phyloP scores from a whole-genome alignment of 2,329 filamentous ascomycete species.

The Macroventuria anomochaeta region DNA sequence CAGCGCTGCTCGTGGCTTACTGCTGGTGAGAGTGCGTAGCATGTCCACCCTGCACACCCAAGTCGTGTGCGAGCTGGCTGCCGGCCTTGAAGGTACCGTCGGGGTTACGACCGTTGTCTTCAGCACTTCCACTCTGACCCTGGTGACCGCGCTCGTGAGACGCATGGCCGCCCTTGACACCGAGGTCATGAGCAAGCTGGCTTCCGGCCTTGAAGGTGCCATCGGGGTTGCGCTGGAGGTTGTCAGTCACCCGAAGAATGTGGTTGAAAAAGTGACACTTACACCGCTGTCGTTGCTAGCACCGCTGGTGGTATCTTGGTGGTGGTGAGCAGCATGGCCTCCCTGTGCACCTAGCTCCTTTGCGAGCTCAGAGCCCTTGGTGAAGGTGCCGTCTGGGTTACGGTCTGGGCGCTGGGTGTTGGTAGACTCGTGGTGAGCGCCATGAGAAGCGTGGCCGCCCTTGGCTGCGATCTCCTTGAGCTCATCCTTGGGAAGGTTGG shows the following conservation, averaged over 20 bases:
- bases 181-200: constrained; percentile 46
- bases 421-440: constrained; percentile 14
- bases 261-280: constrained; percentile 5
- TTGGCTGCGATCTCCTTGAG: constrained; percentile 58
- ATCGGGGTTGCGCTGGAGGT: constrained; percentile 48
- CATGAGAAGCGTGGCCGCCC: constrained; percentile 55
- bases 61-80: constrained; percentile 43
- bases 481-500: constrained; percentile 59
- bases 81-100: constrained; percentile 49
- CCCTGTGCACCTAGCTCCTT: constrained; percentile 48
- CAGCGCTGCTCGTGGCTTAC: background rate
- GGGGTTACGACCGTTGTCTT: constrained; percentile 47
- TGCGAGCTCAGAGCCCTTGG: constrained; percentile 46
- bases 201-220: constrained; percentile 48
- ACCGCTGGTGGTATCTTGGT: constrained; percentile 5
- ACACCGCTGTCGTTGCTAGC: constrained; percentile 30
- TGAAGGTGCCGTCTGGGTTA: constrained; percentile 51
- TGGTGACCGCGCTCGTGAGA: constrained; percentile 20
- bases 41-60: constrained; percentile 43
- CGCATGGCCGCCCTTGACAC: constrained; percentile 41
- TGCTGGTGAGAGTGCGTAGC: constrained; percentile 25
- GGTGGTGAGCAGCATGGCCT: constrained; percentile 43
- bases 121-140: background rate
- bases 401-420: constrained; percentile 33
- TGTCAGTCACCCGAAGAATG: background rate